Base-by-base conservation (phyloP, 352 stramenopile genomes). In the Stephanocyclus meneghinianus region DNA sequence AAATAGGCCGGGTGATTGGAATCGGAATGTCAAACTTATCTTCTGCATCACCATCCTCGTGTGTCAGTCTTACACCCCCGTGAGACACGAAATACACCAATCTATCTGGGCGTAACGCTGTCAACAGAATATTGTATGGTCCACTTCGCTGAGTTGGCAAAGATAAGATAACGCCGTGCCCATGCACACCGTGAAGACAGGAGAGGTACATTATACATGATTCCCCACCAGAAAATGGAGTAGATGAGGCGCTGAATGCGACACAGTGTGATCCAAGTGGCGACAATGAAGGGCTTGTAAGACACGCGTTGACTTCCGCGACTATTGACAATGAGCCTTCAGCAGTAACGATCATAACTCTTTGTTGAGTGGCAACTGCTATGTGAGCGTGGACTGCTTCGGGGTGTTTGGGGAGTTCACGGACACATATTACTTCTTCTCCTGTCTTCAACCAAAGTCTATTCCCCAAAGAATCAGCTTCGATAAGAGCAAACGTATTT, bases 181-280 rank as follows among this genome's bases (percentile, higher is more conserved):
- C 60, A 8, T 48, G 53, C 2, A 40, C n/a, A 47, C 53, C 59
- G 30, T 83, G 60, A 7, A 93, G 61, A 64, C 87, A 92, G n/a
- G 80, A 91, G 11, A 93, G 68, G 77, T 93, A 93, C 68, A 81
- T 81, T 45, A 91, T 60, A 30, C 72, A 30, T 55, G 74, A 74
- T 63, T 21, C 29, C 32, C 44, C 50, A 18, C 63, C 59, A 53
- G 56, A 21, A 30, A 60, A 73, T 15, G 48, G 71, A 15, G 64
- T 59, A 42, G 77, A 80, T 21, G 71, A 64, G n/a, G 85, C 78
- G 51, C 47, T 77, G 71, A 90, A 94, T 40, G 81, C 85, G 51
- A 92, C 83, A 48, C 87, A 90, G 44, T 87, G 87, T 2, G 88
- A 91, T 30, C 90, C 90, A 32, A 94, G 26, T 10, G 86, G 84